Base-by-base conservation (phyloP, 192 early-diverging fungal species). In the Helicostylum pulchrum region DNA sequence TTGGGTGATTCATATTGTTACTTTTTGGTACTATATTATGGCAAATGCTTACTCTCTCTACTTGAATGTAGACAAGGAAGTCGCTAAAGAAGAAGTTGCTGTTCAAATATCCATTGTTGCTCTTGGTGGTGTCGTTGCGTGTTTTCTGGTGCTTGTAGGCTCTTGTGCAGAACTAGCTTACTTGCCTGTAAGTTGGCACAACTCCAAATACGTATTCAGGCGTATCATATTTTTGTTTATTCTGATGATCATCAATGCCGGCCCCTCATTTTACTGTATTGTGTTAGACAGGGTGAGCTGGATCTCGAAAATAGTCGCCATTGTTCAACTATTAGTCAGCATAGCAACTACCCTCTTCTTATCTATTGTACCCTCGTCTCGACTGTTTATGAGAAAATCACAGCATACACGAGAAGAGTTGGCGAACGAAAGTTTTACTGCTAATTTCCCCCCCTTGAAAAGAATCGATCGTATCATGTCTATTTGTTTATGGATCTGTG, bases 1-100 rank as follows among this genome's bases (percentile, higher is more conserved):
- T 23, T 94, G 92, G 92, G 87, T 94, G 61, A 87, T 94, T 71
- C 89, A 94, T 66, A 68, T 94, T 44, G 80, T 83, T 2, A 70
- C 86, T 9, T 92, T 88, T 71, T 92, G 85, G 81, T 90, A 90
- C 76, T 92, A 89, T 77, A 89, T 89, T 20, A 84, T 83, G 65
- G 87, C 83, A 44, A 85, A 87, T 52, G 83, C 85, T 11, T 80
- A 83, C 42, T 87, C 87, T 59, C 44, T 92, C 17, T 89, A 90
- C 74, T 79, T 76, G 57, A 47, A 63, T 31, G 11, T 61, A 36
- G 76, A 76, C 43, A 62, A 62, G 7, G 72, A 80, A 53, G 67
- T 72, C n/a, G 72, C 71, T 14, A 64, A 75, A 21, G 30, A 52
- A 32, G 80, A 77, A 23, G 62, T 61, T 5, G 71, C 78, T 20